Evolutionary conservation across 2,329 filamentous ascomycete genomes (phyloP), one percentile per base, ranked within the genome.

Genomic region (Arachnomyces sp.): DNA sequence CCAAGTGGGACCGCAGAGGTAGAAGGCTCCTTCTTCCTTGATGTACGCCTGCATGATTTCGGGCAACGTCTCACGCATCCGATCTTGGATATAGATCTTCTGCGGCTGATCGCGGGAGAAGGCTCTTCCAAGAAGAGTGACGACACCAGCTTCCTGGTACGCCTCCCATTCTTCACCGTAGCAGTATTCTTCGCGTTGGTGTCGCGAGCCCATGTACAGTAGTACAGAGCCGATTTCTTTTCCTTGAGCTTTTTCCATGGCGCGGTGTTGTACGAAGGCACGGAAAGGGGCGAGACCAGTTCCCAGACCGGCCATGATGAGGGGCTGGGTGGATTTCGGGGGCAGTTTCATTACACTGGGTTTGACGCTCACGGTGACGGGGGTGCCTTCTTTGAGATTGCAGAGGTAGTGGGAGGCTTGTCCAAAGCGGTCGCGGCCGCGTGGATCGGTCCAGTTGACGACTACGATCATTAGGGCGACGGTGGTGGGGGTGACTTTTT

Each of bases 101-200:
- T 95, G 76, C 12, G 86, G 84, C 74, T 98, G 92, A 61, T 98
- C 92, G 60, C 92, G 83, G 43, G 86, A 94, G 74, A 98, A 98
- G 32, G 92, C 92, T 38, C 86, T 80, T 38, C 92, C 92, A 37
- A 98, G 78, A 31, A 94, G 76, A 0, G 92, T 98, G 61, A 98
- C 89, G 53, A 98, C 86, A 38, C 92, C 92, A 0, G 92, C 88
- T 45, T 89, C 90, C 58, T 92, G 79, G 67, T 98, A 98, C 0
- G 92, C 92, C 65, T 98, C 92, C 92, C 92, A 98, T 65, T 98
- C 92, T 65, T 98, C 92, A 46, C 92, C 92, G 59, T 96, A 98
- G 45, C 95, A 81, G 67, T 98, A 98, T 69, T 98, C 92, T 68
- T 98, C 92, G 50, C 89, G 86, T 72, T 95, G 88, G 74, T 95